Conservation (phyloP, 345 rosid species). For the Aurinia saxatilis region DNA sequence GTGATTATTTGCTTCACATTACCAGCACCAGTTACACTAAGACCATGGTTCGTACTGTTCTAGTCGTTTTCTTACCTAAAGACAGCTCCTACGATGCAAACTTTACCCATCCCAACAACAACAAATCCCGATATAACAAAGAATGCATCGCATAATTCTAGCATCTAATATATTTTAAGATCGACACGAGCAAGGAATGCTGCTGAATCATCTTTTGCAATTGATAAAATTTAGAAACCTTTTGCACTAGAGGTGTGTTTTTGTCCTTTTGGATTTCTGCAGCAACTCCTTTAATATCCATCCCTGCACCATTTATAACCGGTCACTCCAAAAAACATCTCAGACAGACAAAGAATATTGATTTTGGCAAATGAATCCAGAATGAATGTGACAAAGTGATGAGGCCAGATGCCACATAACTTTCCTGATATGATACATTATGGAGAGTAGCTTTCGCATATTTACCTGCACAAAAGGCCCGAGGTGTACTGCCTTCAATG, state of each 20-base stretch:
- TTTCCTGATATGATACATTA: background rate
- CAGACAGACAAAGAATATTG: background rate
- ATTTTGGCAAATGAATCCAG: background rate
- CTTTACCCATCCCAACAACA: background rate
- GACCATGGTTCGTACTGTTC: constrained; percentile 25
- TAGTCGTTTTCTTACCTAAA: background rate
- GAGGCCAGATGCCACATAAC: background rate
- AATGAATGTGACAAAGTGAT: too few relatives aligned
- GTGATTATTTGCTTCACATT: constrained; percentile 49
- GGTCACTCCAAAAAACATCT: constrained; percentile 31
- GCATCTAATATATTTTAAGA: background rate
- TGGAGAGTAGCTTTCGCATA: constrained; percentile 8
- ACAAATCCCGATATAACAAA: background rate
- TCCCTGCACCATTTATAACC: constrained; percentile 48
- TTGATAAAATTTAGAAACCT: constrained; percentile 36
- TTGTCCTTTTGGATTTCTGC: constrained; percentile 68
- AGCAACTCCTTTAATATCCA: constrained; percentile 87
- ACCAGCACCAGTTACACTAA: constrained; percentile 59
- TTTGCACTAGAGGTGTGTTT: constrained; percentile 57
- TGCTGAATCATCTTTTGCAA: background rate
- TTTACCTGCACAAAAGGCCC: constrained; percentile 85
- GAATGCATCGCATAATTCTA: background rate
- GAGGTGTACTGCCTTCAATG: constrained; percentile 66
- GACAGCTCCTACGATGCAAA: background rate
- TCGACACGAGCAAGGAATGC: background rate